Conservation (phyloP, 495 filamentous ascomycete species). For the Pyronema omphalodes region DNA sequence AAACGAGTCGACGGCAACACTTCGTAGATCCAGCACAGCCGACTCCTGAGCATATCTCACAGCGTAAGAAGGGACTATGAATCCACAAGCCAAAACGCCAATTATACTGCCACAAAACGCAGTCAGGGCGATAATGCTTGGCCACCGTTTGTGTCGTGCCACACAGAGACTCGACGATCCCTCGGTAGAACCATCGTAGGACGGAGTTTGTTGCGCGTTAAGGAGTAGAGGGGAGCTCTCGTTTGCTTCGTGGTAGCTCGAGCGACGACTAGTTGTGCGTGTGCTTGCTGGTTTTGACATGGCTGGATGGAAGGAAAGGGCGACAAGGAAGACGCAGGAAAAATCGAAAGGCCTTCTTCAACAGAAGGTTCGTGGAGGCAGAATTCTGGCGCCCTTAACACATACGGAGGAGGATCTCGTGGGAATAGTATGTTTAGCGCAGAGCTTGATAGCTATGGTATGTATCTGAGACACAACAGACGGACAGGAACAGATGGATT, state of each 20-base stretch:
- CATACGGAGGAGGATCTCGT: no score
- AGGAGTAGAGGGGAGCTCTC: neutral
- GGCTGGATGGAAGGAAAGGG: no score
- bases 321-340: no score
- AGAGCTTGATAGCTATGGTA: no score
- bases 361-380: no score
- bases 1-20: constrained; percentile 65
- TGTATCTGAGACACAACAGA: no score
- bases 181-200: neutral
- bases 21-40: constrained; percentile 56
- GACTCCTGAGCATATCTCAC: constrained; percentile 76
- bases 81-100: constrained; percentile 37
- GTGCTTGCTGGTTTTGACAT: no score
- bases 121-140: constrained; percentile 36
- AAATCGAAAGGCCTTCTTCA: no score
- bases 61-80: constrained; percentile 60
- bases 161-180: neutral
- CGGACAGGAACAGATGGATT: no score
- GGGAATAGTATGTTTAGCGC: no score
- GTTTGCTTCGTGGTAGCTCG: neutral
- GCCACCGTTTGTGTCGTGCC: constrained; percentile 31
- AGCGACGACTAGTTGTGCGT: neutral
- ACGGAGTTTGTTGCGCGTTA: neutral
- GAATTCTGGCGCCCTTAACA: no score
- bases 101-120: constrained; percentile 33